phyloP scores from a whole-genome alignment of 257 asterid genomes.

The Solanum chiquidenum region DNA sequence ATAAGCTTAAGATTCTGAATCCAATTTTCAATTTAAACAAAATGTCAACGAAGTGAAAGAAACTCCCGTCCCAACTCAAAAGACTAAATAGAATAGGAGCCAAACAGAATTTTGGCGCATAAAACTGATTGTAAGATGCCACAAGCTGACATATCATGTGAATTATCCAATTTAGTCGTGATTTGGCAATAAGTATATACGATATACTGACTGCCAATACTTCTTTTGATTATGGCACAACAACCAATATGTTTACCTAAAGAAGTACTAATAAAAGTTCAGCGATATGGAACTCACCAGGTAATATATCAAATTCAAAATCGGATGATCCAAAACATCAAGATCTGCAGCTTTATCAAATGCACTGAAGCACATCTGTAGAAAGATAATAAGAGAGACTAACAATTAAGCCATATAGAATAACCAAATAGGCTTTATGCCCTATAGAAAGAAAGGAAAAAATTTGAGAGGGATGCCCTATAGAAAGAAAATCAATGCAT shows the following conservation, averaged over 20 bases:
- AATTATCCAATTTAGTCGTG: not conserved
- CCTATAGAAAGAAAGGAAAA: not conserved
- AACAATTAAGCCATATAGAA: not conserved
- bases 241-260: not conserved
- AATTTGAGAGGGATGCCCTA: not conserved
- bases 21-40: not conserved
- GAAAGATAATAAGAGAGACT: not conserved
- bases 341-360: slow-evolving; percentile 83
- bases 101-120: not conserved
- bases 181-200: not conserved
- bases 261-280: not conserved
- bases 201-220: not conserved
- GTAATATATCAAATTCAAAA: slow-evolving; percentile 67
- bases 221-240: not conserved
- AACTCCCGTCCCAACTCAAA: not conserved
- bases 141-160: not conserved
- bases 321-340: slow-evolving; percentile 85
- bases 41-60: not conserved
- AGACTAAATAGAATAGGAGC: not conserved
- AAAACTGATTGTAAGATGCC: not conserved
- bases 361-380: slow-evolving; percentile 83
- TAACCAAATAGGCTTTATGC: not conserved
- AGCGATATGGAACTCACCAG: slow-evolving; percentile 38
- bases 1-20: not conserved
- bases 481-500: not conserved